phyloP scores from a whole-genome alignment of 2,329 filamentous ascomycete species.

The Talaromyces marneffei region DNA sequence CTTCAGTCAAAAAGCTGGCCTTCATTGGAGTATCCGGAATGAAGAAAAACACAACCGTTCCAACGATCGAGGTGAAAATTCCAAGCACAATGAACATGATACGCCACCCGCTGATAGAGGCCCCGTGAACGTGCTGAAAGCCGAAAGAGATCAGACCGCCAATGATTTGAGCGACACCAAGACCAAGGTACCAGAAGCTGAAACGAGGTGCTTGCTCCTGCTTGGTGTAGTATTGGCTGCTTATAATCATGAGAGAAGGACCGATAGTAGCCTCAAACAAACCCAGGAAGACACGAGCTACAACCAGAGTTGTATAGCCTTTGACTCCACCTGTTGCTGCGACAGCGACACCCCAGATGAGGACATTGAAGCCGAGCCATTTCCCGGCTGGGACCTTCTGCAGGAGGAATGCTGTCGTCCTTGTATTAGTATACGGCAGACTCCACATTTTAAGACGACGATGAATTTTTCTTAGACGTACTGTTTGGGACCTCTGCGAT shows the following conservation, averaged over 20 bases:
- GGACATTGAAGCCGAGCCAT: conserved; percentile 55
- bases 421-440: background rate
- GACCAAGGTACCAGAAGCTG: conserved; percentile 56
- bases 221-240: conserved; percentile 54
- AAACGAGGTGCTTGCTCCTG: conserved; percentile 55
- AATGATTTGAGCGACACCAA: conserved; percentile 50
- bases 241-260: conserved; percentile 57
- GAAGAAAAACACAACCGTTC: conserved; percentile 37
- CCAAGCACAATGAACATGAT: conserved; percentile 50
- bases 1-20: conserved; percentile 28
- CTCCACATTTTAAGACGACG: background rate
- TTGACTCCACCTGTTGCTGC: conserved; percentile 47
- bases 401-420: conserved; percentile 48
- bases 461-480: conserved; percentile 24
- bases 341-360: conserved; percentile 44
- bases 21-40: conserved; percentile 49
- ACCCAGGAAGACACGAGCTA: conserved; percentile 54
- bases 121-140: conserved; percentile 46
- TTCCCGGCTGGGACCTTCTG: conserved; percentile 57
- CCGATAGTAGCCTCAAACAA: conserved; percentile 57
- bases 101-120: conserved; percentile 40
- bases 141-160: conserved; percentile 42
- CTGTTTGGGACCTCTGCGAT: conserved; percentile 57
- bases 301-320: conserved; percentile 50
- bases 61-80: conserved; percentile 42